A percentile compares a stretch with the other conserved stretches of the same genome.
Evolutionary conservation across 1,139 yeast genomes (phyloP).

Genomic region (Yamadazyma trypodendri): DNA sequence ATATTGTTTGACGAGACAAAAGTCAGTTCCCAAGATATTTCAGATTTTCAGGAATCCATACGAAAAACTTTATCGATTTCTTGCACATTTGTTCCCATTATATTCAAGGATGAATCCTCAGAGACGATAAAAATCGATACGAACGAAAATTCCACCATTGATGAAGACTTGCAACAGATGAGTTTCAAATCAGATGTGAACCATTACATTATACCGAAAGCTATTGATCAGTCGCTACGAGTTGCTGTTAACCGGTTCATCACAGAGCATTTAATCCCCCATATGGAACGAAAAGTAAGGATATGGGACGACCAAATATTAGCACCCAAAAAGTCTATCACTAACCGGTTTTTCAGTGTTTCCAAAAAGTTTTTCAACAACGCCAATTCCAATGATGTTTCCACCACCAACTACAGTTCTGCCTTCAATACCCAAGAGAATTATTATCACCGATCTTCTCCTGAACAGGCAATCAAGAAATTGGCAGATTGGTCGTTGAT

Average conservation of each 20-base stretch:
- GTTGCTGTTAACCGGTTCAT: conserved; percentile 52
- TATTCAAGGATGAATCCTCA: conserved; percentile 7
- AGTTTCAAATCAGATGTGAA: conserved; percentile 21
- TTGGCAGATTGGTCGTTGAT: conserved; percentile 92
- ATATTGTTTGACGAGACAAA: conserved; percentile 33
- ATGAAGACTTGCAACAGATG: conserved; percentile 49
- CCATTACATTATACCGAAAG: conserved; percentile 28
- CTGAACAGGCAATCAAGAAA: conserved; percentile 76
- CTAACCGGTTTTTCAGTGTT: conserved; percentile 72
- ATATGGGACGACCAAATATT: conserved; percentile 78
- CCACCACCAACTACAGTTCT: conserved; percentile 6
- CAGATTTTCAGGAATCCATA: conserved; percentile 33
- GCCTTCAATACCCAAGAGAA: conserved; percentile 44
- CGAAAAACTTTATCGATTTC: conserved; percentile 25
- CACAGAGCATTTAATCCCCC: conserved; percentile 62
- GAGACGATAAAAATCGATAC: conserved; percentile 11
- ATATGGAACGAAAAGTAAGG: conserved; percentile 72
- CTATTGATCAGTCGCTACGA: conserved; percentile 42
- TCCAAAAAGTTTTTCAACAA: conserved; percentile 57
- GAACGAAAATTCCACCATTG: conserved; percentile 48
- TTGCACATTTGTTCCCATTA: conserved; percentile 31
- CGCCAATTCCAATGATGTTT: conserved; percentile 12
- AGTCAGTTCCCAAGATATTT: conserved; percentile 22
- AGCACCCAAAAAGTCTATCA: conserved; percentile 66
- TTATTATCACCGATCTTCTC: conserved; percentile 57